These are phyloP conservation scores for Dissophora ornata DNA, from an alignment of 192 early-diverging fungal genomes.

Conservation along the genomic window DNA sequence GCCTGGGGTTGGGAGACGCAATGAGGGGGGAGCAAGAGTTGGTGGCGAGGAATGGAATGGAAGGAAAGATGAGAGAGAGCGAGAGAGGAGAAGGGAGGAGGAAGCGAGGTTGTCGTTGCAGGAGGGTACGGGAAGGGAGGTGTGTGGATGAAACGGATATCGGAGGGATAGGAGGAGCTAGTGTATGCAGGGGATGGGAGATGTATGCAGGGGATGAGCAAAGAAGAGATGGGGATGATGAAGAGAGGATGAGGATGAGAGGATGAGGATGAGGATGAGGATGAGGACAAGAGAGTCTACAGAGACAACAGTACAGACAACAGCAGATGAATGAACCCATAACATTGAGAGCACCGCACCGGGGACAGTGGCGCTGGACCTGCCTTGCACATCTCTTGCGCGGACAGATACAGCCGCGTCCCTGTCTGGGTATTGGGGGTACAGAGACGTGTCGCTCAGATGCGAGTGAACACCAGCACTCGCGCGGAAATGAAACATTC, in stretches of 20 bases:
- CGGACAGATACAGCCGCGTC: too few species aligned
- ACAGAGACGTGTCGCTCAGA: too few species aligned
- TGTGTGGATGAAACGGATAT: background rate
- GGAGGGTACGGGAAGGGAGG: too few species aligned
- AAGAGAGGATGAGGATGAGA: background rate
- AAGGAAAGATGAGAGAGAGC: background rate
- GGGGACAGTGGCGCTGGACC: too few species aligned
- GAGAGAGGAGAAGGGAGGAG: background rate
- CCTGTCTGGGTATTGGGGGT: too few species aligned
- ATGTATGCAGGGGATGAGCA: background rate
- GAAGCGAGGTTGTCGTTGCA: background rate
- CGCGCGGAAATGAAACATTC: too few species aligned
- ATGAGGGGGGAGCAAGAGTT: too few species aligned
- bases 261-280: background rate
- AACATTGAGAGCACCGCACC: too few species aligned
- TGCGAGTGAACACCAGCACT: too few species aligned
- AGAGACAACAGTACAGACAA: too few species aligned
- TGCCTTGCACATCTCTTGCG: too few species aligned
- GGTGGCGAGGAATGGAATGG: slow-evolving; percentile 5
- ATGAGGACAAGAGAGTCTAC: background rate
- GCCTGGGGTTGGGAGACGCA: background rate
- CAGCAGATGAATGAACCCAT: too few species aligned
- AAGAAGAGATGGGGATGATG: background rate
- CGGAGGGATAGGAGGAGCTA: background rate
- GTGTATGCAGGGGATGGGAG: background rate